phyloP scores from a whole-genome alignment of 2,329 filamentous ascomycete genomes.

The Alternaria infectoria region DNA sequence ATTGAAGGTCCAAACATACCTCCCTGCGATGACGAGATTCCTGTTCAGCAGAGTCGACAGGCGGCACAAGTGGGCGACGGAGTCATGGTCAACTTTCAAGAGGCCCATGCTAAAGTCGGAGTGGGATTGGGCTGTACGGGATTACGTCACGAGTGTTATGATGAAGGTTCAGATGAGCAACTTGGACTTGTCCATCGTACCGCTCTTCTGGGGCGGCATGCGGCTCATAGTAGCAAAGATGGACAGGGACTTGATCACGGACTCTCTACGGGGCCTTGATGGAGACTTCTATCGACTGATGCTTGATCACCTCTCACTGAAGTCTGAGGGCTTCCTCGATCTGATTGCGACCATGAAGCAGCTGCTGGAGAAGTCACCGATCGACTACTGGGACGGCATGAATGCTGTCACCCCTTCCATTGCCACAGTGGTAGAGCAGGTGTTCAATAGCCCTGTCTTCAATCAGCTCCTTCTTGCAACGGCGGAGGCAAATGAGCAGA shows the following conservation, averaged over 20 bases:
- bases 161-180: conserved; percentile 64
- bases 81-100: conserved; percentile 71
- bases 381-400: conserved; percentile 88
- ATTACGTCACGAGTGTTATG: conserved; percentile 72
- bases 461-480: conserved; percentile 63
- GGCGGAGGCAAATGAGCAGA: conserved; percentile 54
- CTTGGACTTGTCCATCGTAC: conserved; percentile 61
- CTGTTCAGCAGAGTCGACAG: conserved; percentile 75
- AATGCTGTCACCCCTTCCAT: conserved; percentile 81
- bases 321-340: conserved; percentile 64
- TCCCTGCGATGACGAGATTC: conserved; percentile 85
- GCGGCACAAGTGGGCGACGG: conserved; percentile 70
- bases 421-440: conserved; percentile 79
- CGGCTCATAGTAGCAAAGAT: conserved; percentile 75
- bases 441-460: conserved; percentile 75
- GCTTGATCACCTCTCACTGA: conserved; percentile 67
- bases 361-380: conserved; percentile 76
- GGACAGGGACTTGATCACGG: conserved; percentile 74
- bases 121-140: conserved; percentile 87
- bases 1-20: conserved; percentile 75
- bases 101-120: conserved; percentile 71
- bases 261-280: conserved; percentile 80
- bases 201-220: conserved; percentile 80
- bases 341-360: conserved; percentile 73
- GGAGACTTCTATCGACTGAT: conserved; percentile 67